Evolutionary conservation across 1,284 basidiomycete species (phyloP), one percentile per base, ranked within the genome.

Genomic region (Golubevia sp.): DNA sequence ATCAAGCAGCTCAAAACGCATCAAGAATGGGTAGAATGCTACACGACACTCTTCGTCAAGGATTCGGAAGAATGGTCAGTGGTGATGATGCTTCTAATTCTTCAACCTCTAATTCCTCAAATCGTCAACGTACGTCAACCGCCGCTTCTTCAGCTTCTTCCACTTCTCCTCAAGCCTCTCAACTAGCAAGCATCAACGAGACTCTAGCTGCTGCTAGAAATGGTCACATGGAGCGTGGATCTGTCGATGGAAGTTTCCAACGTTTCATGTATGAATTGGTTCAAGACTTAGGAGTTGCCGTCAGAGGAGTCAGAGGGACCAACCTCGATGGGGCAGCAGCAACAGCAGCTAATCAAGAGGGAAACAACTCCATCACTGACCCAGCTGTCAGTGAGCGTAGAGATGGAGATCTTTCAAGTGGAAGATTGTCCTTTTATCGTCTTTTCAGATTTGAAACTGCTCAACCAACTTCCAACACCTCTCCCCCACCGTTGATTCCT

Each of bases 381-480:
- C 48, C 58, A 25, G 70, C 70, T 51, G 60, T 67, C 27, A 61
- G 63, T 25, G 65, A 59, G 2, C 61, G 77, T 34, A 61, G 77
- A 5, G 61, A 73, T 11, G 57, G 67, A 21, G 78, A 81, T 50
- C 58, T 81, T 38, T 65, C 73, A 59, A 62, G 65, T 24, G 77
- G 76, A 25, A 73, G 79, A 44, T 65, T 82, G 4, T 72, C 74
- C 20, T 82, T 82, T 62, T 82, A 76, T 73, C 77, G 79, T 4
- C 64, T 79, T 25, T 79, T 74, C 68, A 68, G 77, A 6, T 79
- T 81, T 48, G 74, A 79, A 25, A n/a, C n/a, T n/a, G 71, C 69
- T 44, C 20, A 44, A 44, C 38, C 38, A 44, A 44, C 13, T 13
- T 8, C 13, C 18, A 44, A 44, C 18, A 25, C 11, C 18, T 25